Evolutionary conservation across 2,329 filamentous ascomycete genomes (phyloP).

Genomic region (Diaporthe sp.): DNA sequence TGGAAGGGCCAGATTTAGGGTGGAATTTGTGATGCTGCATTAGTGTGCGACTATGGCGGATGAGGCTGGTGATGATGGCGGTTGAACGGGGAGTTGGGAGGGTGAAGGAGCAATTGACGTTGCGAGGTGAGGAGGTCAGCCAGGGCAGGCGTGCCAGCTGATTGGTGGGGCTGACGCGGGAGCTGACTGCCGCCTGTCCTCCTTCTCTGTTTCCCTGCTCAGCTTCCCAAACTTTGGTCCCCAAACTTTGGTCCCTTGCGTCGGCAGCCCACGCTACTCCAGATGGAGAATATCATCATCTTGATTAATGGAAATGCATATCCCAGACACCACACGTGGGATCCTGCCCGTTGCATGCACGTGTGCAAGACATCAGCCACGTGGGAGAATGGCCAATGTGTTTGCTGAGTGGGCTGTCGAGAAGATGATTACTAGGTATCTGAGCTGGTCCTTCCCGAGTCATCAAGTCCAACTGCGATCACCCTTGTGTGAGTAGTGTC

Average conservation of each 20-base stretch:
- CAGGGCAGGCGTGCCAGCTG: neutral
- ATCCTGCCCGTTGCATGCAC: neutral
- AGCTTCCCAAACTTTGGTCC: neutral
- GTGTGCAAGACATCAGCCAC: neutral
- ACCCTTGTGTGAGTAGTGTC: neutral
- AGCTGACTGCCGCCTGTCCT: neutral
- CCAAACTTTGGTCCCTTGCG: slow-evolving; percentile 22
- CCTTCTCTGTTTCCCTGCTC: neutral
- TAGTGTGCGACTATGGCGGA: neutral
- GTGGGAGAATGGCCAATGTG: neutral
- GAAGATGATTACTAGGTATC: too few species aligned
- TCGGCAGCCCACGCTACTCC: neutral
- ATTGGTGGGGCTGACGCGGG: slow-evolving; percentile 17
- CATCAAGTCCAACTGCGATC: too few species aligned
- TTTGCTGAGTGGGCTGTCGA: too few species aligned
- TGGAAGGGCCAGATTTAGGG: neutral
- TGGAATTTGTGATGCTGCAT: slow-evolving; percentile 14
- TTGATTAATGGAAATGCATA: neutral
- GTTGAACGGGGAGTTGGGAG: neutral
- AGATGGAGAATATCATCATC: neutral
- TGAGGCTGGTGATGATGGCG: neutral
- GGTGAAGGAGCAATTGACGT: neutral
- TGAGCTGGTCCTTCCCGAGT: too few species aligned
- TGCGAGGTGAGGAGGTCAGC: neutral
- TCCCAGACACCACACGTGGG: neutral